phyloP scores from a whole-genome alignment of 805 yeast species.

The Scheffersomyces coipomensis region DNA sequence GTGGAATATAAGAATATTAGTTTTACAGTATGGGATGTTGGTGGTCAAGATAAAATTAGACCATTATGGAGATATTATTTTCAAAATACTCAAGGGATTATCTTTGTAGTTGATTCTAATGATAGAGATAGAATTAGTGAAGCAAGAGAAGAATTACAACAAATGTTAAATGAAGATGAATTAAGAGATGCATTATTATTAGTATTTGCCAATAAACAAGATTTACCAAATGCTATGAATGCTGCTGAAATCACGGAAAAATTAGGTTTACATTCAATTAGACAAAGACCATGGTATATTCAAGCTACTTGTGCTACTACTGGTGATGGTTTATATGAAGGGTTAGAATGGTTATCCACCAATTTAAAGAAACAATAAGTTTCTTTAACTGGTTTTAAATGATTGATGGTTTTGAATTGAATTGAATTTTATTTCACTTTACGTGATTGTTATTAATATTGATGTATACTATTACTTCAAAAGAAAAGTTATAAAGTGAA shows the following conservation, averaged over 20 bases:
- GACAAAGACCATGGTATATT: slow-evolving; percentile 45
- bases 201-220: slow-evolving; percentile 43
- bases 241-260: slow-evolving; percentile 44
- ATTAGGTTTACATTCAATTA: slow-evolving; percentile 41
- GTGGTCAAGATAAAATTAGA: slow-evolving; percentile 44
- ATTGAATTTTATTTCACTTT: too few relatives aligned
- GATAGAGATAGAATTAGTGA: slow-evolving; percentile 44
- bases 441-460: too few relatives aligned
- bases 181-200: slow-evolving; percentile 40
- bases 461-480: too few relatives aligned
- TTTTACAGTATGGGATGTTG: slow-evolving; percentile 44
- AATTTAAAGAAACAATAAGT: slow-evolving; percentile 20
- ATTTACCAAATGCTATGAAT: slow-evolving; percentile 44
- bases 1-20: slow-evolving; percentile 43
- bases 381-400: too few relatives aligned
- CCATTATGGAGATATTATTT: slow-evolving; percentile 45
- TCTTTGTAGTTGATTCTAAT: slow-evolving; percentile 42
- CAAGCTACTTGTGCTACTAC: slow-evolving; percentile 43
- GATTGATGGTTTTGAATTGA: too few relatives aligned
- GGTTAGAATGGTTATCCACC: slow-evolving; percentile 37
- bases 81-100: slow-evolving; percentile 44
- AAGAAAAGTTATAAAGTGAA: too few relatives aligned
- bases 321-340: slow-evolving; percentile 38
- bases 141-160: slow-evolving; percentile 44
- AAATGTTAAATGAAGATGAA: slow-evolving; percentile 44